phyloP scores from a whole-genome alignment of 805 yeast species.

The Blastobotrys terrestris region DNA sequence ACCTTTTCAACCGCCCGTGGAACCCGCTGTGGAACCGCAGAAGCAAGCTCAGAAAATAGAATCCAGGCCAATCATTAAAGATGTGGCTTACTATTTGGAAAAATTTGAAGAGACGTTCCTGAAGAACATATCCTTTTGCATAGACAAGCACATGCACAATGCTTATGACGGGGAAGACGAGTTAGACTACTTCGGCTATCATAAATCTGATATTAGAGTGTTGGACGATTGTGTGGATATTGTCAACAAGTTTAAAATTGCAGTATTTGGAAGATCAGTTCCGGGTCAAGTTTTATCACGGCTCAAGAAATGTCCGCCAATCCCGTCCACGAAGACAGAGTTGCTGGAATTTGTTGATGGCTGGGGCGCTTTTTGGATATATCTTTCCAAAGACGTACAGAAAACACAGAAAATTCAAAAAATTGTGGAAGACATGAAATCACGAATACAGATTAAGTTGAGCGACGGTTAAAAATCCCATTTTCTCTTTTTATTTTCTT shows the following conservation, averaged over 20 bases:
- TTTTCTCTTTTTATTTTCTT: constrained; percentile 2
- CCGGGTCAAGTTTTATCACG: constrained; percentile 14
- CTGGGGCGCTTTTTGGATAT: constrained; percentile 44
- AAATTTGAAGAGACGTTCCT: constrained; percentile 24
- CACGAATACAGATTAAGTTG: not conserved
- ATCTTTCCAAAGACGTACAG: not conserved
- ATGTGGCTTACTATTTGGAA: constrained; percentile 7
- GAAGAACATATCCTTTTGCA: constrained; percentile 33
- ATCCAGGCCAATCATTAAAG: constrained; percentile 2
- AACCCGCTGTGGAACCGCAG: no score
- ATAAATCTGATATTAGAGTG: constrained; percentile 30
- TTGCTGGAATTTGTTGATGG: constrained; percentile 40
- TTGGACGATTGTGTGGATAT: constrained; percentile 40
- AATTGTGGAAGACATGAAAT: not conserved
- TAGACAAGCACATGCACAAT: constrained; percentile 45
- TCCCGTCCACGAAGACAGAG: constrained; percentile 30
- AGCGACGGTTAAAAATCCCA: constrained; percentile 1
- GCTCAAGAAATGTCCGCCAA: not conserved
- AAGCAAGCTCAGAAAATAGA: not conserved
- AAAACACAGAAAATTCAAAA: not conserved
- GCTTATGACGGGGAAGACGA: constrained; percentile 46
- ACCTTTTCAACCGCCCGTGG: no score
- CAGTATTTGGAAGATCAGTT: constrained; percentile 46
- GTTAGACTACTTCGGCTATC: constrained; percentile 45
- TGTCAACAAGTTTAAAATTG: constrained; percentile 44